phyloP scores from a whole-genome alignment of 768 basidiomycete genomes.

The Rhodocollybia butyracea region DNA sequence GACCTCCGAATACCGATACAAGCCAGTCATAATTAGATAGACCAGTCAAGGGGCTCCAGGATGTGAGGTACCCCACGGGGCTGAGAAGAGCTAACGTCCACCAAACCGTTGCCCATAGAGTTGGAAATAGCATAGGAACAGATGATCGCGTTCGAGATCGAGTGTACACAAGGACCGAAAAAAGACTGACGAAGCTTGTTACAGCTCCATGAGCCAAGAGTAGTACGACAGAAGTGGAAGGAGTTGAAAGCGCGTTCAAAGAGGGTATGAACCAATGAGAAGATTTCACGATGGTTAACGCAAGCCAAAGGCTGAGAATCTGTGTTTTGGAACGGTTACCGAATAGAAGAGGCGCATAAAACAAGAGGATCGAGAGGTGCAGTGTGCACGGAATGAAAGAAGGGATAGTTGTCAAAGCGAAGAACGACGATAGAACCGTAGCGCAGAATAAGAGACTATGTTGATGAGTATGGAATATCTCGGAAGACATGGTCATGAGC shows the following conservation, averaged over 20 bases:
- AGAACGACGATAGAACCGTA: slow-evolving; percentile 19
- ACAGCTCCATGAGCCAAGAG: slow-evolving; percentile 38
- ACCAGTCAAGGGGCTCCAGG: slow-evolving; percentile 64
- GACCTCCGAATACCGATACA: slow-evolving; percentile 52
- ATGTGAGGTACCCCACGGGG: slow-evolving; percentile 67
- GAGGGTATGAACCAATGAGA: slow-evolving; percentile 43
- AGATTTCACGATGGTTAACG: slow-evolving; percentile 37
- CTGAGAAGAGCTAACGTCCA: slow-evolving; percentile 47
- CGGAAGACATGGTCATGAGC: background rate
- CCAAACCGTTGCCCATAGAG: slow-evolving; percentile 68
- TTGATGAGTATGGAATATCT: slow-evolving; percentile 18
- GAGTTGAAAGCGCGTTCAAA: slow-evolving; percentile 52
- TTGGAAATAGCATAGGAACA: slow-evolving; percentile 62
- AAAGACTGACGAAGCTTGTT: slow-evolving; percentile 43
- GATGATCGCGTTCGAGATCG: slow-evolving; percentile 26
- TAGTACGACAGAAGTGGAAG: slow-evolving; percentile 43
- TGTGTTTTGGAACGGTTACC: slow-evolving; percentile 21
- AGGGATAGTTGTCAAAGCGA: slow-evolving; percentile 26
- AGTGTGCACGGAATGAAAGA: slow-evolving; percentile 31
- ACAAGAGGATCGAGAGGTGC: slow-evolving; percentile 29
- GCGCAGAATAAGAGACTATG: slow-evolving; percentile 19
- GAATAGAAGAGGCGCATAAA: slow-evolving; percentile 35
- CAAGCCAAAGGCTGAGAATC: slow-evolving; percentile 29
- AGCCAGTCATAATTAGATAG: slow-evolving; percentile 62
- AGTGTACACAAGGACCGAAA: slow-evolving; percentile 35